Base-by-base conservation (phyloP, 1,284 basidiomycete species). In the Irpex sp. region DNA sequence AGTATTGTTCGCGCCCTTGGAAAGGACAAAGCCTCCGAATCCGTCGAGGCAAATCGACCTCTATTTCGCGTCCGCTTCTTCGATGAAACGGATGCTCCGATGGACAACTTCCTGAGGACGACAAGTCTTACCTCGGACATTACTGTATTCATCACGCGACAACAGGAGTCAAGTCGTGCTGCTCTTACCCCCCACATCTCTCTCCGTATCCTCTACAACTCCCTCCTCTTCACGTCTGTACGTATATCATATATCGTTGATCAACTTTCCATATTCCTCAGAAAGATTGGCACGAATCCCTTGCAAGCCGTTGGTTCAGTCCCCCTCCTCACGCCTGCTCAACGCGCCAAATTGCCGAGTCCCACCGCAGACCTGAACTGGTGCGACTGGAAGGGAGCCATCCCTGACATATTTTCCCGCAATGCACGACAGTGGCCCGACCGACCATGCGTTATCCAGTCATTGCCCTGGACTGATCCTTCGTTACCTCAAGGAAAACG, bases 41-140 rank as follows among this genome's bases (percentile, higher is more conserved):
- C 81, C 3, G 70, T 79, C 8, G 85, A 88, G 64, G 82, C 79
- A 17, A 72, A 76, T 3, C 76, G 79, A 0, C 91, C 91, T 1
- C 80, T 99, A 44, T 99, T 98, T 81, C 86, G 96, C 49, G 96
- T 98, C 56, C 89, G 96, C 31, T 98, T 98, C 83, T 96, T 98
- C 74, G 97, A 98, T 74, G 93, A 93, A 74, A 95, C 89, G 2
- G 91, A 92, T 66, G 78, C 85, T 57, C 84, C 87, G 5, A 85
- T 85, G 60, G 88, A 91, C 59, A 85, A 87, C 62, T 93, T 93
- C 71, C 87, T 96, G 66, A 84, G 85, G 36, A 88, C 89, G 0
- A 94, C 93, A 0, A 91, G 88, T 68, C 79, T 94, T 59, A 95
- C 93, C 7, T 94, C 96, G 31, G 97, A 99, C 77, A 82, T 98